A percentile compares a stretch with the other conserved stretches of the same genome.
Conservation (phyloP, 73 alveolate species). For the Paramecium octaurelia region DNA sequence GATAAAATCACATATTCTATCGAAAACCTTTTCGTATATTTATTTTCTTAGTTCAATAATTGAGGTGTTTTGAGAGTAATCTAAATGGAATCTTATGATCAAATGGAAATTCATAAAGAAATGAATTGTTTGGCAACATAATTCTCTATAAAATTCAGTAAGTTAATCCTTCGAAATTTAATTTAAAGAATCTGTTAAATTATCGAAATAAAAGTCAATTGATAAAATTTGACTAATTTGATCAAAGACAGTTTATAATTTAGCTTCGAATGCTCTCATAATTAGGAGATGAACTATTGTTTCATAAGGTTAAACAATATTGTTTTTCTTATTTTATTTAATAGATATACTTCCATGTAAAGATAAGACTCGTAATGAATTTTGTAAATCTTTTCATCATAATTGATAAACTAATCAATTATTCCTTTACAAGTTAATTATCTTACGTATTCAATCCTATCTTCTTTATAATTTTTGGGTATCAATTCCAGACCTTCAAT, state of each 20-base stretch:
- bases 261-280: background rate
- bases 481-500: background rate
- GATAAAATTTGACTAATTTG: background rate
- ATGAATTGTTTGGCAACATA: background rate
- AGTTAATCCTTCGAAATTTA: background rate
- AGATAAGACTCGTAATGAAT: background rate
- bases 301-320: background rate
- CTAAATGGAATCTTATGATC: background rate
- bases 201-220: constrained; percentile 1
- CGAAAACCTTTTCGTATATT: background rate
- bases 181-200: background rate
- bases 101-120: constrained; percentile 12
- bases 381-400: background rate
- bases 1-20: background rate
- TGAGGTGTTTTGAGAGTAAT: background rate
- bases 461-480: background rate
- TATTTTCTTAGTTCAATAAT: background rate
- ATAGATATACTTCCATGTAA: background rate
- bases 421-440: constrained; percentile 24
- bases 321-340: background rate
- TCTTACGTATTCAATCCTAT: background rate
- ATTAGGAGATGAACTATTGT: background rate
- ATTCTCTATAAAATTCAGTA: constrained; percentile 40
- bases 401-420: background rate
- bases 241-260: background rate